phyloP scores from a whole-genome alignment of 1,284 basidiomycete genomes.

The Rugosomyces carneus region DNA sequence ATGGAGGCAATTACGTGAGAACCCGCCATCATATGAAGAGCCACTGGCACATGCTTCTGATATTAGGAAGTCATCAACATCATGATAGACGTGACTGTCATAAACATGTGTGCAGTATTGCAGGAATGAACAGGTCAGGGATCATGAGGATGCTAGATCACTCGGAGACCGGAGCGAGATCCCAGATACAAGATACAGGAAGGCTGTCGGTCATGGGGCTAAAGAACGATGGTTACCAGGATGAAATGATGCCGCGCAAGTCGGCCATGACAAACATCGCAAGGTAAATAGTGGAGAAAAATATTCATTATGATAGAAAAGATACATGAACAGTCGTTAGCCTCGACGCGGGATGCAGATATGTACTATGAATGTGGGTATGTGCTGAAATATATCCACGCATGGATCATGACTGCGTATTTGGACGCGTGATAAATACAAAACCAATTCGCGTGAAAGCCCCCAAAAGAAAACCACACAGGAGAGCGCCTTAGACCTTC shows the following conservation, averaged over 20 bases:
- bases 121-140: background rate
- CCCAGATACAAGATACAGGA: background rate
- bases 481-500: conserved; percentile 2
- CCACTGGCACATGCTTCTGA: too few relatives aligned
- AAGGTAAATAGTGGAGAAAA: background rate
- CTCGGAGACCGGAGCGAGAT: background rate
- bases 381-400: background rate
- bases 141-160: background rate
- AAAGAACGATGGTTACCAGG: background rate
- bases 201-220: background rate
- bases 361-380: background rate
- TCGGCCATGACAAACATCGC: too few relatives aligned
- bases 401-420: background rate
- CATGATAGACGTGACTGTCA: background rate
- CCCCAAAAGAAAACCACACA: background rate
- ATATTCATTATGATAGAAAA: background rate
- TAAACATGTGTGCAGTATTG: background rate
- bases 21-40: too few relatives aligned
- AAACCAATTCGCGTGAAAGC: background rate
- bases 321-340: background rate
- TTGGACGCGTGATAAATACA: background rate
- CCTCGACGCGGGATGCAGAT: background rate
- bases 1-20: too few relatives aligned
- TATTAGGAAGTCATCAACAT: too few relatives aligned
- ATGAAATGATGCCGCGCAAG: background rate